Percentiles rank a stretch among this genome's conserved stretches.
Conservation (phyloP, 2,329 filamentous ascomycete species). For the Fusarium coicis region DNA sequence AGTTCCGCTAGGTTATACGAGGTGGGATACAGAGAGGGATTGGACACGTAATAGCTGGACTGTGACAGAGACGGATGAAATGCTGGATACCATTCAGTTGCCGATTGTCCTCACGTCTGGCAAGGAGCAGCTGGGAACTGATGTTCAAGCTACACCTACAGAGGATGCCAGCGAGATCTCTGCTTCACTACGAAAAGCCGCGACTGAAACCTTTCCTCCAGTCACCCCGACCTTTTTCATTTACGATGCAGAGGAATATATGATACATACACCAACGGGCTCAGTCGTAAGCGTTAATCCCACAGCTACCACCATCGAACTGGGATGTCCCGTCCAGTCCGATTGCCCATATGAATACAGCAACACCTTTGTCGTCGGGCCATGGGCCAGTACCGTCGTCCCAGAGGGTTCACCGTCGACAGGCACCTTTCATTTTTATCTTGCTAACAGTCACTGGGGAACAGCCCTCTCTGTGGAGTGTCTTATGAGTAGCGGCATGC, state of each 20-base stretch:
- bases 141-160: background rate
- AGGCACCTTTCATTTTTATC: background rate
- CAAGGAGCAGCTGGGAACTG: background rate
- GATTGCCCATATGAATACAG: background rate
- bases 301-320: background rate
- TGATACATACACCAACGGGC: background rate
- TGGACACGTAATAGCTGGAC: background rate
- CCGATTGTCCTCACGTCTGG: background rate
- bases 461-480: background rate
- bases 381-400: slow-evolving; percentile 7
- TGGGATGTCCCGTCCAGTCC: background rate
- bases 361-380: slow-evolving; percentile 13
- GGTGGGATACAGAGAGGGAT: rapidly evolving
- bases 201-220: background rate
- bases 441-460: background rate
- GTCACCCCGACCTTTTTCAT: background rate
- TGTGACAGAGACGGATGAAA: background rate
- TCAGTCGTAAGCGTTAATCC: background rate
- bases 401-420: background rate
- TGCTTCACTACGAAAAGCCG: background rate
- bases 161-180: background rate
- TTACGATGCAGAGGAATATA: background rate
- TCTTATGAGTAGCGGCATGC: background rate
- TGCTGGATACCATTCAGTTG: background rate
- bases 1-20: no score